A percentile compares a stretch with the other conserved stretches of the same genome.
These are phyloP conservation scores for Curvularia eragrostidis DNA, from an alignment of 2,329 filamentous ascomycete species.

Conservation along the genomic window DNA sequence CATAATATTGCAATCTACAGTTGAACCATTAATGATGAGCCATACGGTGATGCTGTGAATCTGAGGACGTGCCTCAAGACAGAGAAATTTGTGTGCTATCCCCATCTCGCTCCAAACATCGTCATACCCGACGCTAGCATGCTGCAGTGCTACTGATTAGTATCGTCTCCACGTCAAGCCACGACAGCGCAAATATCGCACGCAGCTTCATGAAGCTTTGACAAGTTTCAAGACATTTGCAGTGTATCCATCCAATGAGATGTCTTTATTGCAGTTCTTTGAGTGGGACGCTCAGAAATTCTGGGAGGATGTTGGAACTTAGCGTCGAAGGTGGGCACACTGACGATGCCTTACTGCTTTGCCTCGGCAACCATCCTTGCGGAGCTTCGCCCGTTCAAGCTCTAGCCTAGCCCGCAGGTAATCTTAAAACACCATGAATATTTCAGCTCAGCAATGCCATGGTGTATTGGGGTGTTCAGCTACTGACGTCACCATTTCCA, in stretches of 20 bases:
- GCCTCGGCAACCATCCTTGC: slow-evolving; percentile 1
- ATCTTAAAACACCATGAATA: slow-evolving; percentile 4
- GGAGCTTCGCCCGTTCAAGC: slow-evolving; percentile 14
- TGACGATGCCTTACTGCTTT: neutral
- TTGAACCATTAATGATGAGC: neutral
- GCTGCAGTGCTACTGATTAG: neutral
- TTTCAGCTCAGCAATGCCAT: neutral
- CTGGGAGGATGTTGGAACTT: neutral
- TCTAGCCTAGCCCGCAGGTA: slow-evolving; percentile 5
- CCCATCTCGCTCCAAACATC: neutral
- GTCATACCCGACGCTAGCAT: neutral
- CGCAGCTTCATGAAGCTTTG: neutral
- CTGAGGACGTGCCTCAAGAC: neutral
- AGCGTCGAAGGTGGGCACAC: neutral
- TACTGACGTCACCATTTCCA: slow-evolving; percentile 15
- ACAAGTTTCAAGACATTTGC: neutral
- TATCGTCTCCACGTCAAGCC: neutral
- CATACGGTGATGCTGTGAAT: neutral
- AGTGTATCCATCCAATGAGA: neutral
- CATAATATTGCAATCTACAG: slow-evolving; percentile 4
- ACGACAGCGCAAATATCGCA: neutral
- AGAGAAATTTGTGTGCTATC: neutral
- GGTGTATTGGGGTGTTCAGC: slow-evolving; percentile 1
- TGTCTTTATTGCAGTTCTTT: neutral
- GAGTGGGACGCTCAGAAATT: neutral